phyloP scores from a whole-genome alignment of 225 moss, liverwort and hornwort genomes.

The Lunularia cruciata region DNA sequence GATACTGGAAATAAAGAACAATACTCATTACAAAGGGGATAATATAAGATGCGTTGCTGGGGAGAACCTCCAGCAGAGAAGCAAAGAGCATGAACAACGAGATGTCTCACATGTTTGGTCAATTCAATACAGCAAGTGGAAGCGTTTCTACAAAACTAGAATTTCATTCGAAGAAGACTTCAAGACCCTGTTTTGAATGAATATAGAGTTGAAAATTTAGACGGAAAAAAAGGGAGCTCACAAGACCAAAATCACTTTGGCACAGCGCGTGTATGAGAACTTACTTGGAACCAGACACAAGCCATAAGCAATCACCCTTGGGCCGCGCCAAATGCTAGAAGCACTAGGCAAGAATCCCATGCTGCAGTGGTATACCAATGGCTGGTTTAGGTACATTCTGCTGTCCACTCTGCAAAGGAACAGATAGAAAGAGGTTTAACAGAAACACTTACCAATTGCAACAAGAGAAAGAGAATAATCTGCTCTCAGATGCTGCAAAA shows the following conservation, averaged over 20 bases:
- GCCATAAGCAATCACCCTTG: conserved; percentile 75
- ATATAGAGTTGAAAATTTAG: too few relatives aligned
- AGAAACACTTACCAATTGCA: too few relatives aligned
- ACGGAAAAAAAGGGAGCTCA: background rate
- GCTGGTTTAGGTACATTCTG: conserved; percentile 69
- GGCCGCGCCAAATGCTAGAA: conserved; percentile 64
- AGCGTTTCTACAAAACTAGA: too few relatives aligned
- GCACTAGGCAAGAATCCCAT: conserved; percentile 60
- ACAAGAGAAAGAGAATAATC: too few relatives aligned
- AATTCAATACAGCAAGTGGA: too few relatives aligned
- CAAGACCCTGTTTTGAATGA: too few relatives aligned
- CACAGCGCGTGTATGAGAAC: background rate
- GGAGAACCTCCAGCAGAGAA: background rate
- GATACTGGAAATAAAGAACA: conserved; percentile 59
- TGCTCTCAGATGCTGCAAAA: too few relatives aligned
- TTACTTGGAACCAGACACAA: conserved; percentile 84
- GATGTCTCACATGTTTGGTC: too few relatives aligned
- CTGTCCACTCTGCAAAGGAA: conserved; percentile 67
- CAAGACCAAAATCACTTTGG: background rate
- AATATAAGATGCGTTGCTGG: background rate
- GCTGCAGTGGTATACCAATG: conserved; percentile 54
- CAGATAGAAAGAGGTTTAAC: too few relatives aligned
- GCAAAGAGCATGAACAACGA: background rate
- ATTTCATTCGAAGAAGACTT: too few relatives aligned
- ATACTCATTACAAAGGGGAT: too few relatives aligned